Conservation (phyloP, 495 filamentous ascomycete genomes). For the Aspergillus homomorphus region DNA sequence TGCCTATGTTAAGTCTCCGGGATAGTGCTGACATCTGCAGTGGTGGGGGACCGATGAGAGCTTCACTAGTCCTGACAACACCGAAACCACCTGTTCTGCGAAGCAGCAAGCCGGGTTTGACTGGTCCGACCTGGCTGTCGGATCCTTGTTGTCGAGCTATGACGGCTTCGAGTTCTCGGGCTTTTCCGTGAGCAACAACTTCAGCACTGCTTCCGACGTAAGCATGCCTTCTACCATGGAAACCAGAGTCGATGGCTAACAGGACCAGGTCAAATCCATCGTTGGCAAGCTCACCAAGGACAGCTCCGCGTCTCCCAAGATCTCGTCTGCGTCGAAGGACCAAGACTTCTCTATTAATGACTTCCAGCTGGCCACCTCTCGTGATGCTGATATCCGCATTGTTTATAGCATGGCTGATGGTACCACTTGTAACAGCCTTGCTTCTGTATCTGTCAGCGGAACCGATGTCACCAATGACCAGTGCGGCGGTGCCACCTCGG, state of each 20-base stretch:
- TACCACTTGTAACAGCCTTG: slow-evolving; percentile 70
- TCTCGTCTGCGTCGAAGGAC: slow-evolving; percentile 50
- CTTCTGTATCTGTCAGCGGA: slow-evolving; percentile 60
- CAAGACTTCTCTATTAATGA: slow-evolving; percentile 70
- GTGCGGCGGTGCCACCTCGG: slow-evolving; percentile 84
- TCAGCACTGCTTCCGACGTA: slow-evolving; percentile 46
- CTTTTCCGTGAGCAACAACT: slow-evolving; percentile 60
- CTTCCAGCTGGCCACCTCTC: slow-evolving; percentile 67
- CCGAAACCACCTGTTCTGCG: slow-evolving; percentile 70
- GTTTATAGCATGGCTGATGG: slow-evolving; percentile 80
- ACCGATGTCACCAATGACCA: slow-evolving; percentile 73
- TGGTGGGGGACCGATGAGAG: slow-evolving; percentile 57
- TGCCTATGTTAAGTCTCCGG: neutral
- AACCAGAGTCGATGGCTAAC: neutral
- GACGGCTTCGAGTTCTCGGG: slow-evolving; percentile 69
- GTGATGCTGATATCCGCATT: slow-evolving; percentile 75
- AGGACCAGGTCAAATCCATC: slow-evolving; percentile 59
- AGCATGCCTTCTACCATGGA: too few species aligned
- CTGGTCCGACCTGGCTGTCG: slow-evolving; percentile 61
- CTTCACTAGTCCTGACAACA: slow-evolving; percentile 69
- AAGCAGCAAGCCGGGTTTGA: slow-evolving; percentile 66
- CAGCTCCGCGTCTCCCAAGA: slow-evolving; percentile 48
- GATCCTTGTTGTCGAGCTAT: slow-evolving; percentile 69
- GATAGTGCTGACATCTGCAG: slow-evolving; percentile 19
- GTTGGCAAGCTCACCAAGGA: slow-evolving; percentile 50